phyloP scores from a whole-genome alignment of 2,329 filamentous ascomycete genomes.

The Aureobasidium subglaciale region DNA sequence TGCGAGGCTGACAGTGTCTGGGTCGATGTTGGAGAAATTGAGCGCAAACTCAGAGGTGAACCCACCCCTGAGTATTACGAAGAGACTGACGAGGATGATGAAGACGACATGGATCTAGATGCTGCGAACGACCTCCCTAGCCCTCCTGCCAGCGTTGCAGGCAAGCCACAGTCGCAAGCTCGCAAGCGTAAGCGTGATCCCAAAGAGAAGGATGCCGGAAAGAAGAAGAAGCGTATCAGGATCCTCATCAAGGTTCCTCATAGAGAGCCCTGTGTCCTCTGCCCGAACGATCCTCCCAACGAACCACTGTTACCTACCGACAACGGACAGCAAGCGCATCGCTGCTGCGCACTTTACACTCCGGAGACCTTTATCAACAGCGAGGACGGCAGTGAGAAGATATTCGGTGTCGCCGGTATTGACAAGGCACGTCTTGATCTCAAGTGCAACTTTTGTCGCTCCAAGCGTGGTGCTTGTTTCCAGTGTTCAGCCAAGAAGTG shows the following conservation, averaged over 20 bases:
- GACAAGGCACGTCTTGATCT: constrained; percentile 82
- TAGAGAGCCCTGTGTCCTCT: constrained; percentile 80
- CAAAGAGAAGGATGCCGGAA: constrained; percentile 43
- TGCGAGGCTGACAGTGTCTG: constrained; percentile 97
- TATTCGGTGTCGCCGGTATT: constrained; percentile 74
- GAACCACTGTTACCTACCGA: constrained; percentile 81
- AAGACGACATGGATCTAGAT: constrained; percentile 45
- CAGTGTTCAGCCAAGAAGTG: constrained; percentile 96
- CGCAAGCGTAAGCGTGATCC: constrained; percentile 62
- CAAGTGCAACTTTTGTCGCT: constrained; percentile 91
- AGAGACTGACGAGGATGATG: constrained; percentile 64
- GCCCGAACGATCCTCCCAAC: constrained; percentile 79
- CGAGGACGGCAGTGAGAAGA: constrained; percentile 60
- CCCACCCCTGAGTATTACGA: constrained; percentile 72
- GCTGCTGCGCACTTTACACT: constrained; percentile 81
- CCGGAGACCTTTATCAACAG: constrained; percentile 79
- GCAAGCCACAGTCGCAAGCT: constrained; percentile 46
- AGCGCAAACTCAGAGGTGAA: constrained; percentile 86
- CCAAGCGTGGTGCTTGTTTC: constrained; percentile 91
- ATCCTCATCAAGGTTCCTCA: constrained; percentile 64
- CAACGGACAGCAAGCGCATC: constrained; percentile 79
- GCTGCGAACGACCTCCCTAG: constrained; percentile 64
- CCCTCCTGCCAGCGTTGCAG: constrained; percentile 66
- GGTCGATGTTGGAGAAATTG: constrained; percentile 94
- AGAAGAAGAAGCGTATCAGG: constrained; percentile 69